Percentiles rank a stretch among this genome's conserved stretches.
Conservation (phyloP, 495 filamentous ascomycete genomes). For the Penicillium maclennaniae region DNA sequence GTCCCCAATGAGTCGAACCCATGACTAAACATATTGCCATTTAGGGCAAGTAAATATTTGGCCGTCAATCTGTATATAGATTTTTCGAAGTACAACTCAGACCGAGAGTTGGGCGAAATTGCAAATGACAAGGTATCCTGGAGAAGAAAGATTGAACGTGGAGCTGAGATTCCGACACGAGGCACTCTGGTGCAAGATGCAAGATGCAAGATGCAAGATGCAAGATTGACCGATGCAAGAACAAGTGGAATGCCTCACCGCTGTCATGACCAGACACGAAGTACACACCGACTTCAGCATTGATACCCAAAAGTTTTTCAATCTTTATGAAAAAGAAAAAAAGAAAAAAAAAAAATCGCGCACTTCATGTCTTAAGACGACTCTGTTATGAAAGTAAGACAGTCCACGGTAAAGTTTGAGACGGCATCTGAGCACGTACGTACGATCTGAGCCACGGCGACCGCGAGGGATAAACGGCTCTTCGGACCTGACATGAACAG, state of each 20-base stretch:
- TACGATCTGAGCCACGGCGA: background rate
- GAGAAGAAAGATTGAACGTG: background rate
- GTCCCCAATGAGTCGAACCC: background rate
- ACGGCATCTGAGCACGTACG: background rate
- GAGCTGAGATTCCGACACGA: background rate
- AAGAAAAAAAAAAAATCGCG: constrained; percentile 2
- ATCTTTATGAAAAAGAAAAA: too few species aligned
- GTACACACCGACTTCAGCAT: constrained; percentile 2
- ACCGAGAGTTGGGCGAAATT: background rate
- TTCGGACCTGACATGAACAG: too few species aligned
- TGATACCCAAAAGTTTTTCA: background rate
- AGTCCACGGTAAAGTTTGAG: background rate
- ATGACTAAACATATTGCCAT: background rate
- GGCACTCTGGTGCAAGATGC: background rate
- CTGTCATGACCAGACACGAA: background rate
- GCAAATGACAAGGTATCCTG: background rate
- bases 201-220: background rate
- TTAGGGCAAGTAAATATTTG: background rate
- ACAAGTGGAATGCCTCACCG: background rate
- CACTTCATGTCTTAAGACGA: background rate
- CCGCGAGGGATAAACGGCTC: constrained; percentile 3
- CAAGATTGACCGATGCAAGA: background rate
- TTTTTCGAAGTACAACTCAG: background rate
- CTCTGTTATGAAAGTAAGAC: background rate
- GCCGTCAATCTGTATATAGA: background rate